Percentiles rank a stretch among this genome's conserved stretches.
Evolutionary conservation across 2,329 filamentous ascomycete species (phyloP).

Genomic region (Periconia macrospinosa): DNA sequence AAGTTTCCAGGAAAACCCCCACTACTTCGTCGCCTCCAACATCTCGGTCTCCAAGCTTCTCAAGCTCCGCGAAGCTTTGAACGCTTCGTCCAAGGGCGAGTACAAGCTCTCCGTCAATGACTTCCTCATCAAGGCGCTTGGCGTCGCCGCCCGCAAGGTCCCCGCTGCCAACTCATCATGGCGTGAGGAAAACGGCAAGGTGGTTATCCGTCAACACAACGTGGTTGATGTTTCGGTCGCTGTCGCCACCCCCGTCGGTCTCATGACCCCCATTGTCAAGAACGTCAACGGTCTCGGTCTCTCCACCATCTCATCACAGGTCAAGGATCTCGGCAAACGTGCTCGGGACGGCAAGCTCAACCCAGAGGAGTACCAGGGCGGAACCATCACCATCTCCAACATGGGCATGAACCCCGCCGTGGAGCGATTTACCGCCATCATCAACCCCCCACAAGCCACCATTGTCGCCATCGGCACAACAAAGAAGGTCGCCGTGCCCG

Average conservation of each 20-base stretch:
- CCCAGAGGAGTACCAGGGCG: conserved; percentile 98
- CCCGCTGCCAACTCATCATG: conserved; percentile 95
- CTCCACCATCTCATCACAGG: conserved; percentile 79
- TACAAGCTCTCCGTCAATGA: conserved; percentile 99
- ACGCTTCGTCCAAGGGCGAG: conserved; percentile 82
- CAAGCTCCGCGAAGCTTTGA: conserved; percentile 93
- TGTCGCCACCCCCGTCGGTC: conserved; percentile 86
- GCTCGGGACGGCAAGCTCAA: conserved; percentile 97
- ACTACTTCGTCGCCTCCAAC: conserved; percentile 93
- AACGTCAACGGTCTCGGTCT: conserved; percentile 85
- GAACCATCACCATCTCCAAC: conserved; percentile 99
- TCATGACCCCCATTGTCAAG: conserved; percentile 97
- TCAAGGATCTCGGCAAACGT: conserved; percentile 97
- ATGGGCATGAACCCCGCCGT: conserved; percentile 99
- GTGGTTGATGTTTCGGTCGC: conserved; percentile 94
- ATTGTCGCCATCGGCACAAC: conserved; percentile 95
- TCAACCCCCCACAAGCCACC: conserved; percentile 96
- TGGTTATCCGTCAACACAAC: conserved; percentile 88
- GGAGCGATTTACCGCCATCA: conserved; percentile 95
- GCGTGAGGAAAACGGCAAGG: conserved; percentile 73
- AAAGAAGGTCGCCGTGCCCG: conserved; percentile 89
- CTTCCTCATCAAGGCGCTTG: conserved; percentile 97
- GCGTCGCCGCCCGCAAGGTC: conserved; percentile 86
- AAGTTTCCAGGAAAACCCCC: conserved; percentile 90
- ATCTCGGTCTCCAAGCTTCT: conserved; percentile 93